Evolutionary conservation across 2,329 filamentous ascomycete species (phyloP).

Genomic region (Ilyonectria robusta): DNA sequence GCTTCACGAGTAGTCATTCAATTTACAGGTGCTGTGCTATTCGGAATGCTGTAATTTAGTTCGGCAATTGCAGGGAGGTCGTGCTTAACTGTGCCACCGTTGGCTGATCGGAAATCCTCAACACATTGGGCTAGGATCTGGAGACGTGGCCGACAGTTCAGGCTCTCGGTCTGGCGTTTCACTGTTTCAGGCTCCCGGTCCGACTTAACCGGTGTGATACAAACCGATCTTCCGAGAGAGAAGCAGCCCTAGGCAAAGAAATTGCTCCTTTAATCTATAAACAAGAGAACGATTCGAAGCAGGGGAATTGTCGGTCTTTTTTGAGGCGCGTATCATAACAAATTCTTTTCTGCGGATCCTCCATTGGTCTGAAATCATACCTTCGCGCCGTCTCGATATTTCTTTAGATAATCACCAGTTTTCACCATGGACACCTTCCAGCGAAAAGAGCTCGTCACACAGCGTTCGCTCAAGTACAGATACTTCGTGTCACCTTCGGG

Average conservation of each 20-base stretch:
- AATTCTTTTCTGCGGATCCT: not conserved
- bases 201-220: not conserved
- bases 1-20: no score
- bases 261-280: not conserved
- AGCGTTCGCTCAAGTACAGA: conserved; percentile 18
- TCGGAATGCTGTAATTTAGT: no score
- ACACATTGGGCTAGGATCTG: no score
- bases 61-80: no score
- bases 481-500: conserved; percentile 13
- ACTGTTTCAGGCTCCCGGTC: not conserved
- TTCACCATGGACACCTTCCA: conserved; percentile 10
- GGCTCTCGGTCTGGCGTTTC: no score
- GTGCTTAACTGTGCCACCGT: not conserved
- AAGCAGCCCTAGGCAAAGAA: not conserved
- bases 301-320: not conserved
- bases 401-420: not conserved
- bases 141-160: no score
- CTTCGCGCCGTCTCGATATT: not conserved
- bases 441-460: not conserved
- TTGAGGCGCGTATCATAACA: not conserved
- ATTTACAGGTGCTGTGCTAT: no score
- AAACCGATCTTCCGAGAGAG: not conserved
- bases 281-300: not conserved
- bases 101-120: no score
- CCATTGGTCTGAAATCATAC: not conserved